Evolutionary conservation across 1,284 basidiomycete species (phyloP), one percentile per base, ranked within the genome.

Genomic region (Tausonia pullulans): DNA sequence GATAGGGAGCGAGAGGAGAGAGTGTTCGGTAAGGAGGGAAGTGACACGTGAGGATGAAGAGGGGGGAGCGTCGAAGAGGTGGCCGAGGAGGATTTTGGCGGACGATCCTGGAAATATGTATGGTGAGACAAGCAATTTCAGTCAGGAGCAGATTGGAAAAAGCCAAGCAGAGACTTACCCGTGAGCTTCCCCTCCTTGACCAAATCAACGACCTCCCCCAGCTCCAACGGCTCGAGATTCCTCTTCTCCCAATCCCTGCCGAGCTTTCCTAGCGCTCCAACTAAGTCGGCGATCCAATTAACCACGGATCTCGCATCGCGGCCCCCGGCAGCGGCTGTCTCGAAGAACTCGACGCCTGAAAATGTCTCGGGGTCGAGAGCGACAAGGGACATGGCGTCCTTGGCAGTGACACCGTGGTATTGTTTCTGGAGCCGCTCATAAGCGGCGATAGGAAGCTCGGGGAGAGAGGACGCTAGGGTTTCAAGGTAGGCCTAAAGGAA

Each of bases 331-430:
- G 55, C 55, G 55, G 16, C 55, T 4, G 50, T 13, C 52, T 65
- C 58, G 50, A 65, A 65, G 45, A 53, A 65, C 5, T n/a, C 16
- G 16, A 65, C 48, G 11, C 49, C 64, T 10, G 60, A 60, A 16
- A 58, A 45, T 1, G 14, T n/a, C 39, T 65, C 55, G 7, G 55
- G 43, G 13, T 60, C 64, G 43, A 65, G 60, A 3, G 48, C 50
- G 41, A 65, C 10, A 6, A 65, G 60, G 41, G 48, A 13, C 0
- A 27, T 39, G 13, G 55, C 48, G 45, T 56, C 55, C 40, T 57
- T 39, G 3, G 44, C n/a, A 8, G 60, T 57, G 9, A 65, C 50
- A 41, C 43, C 40, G 2, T 60, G 64, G 57, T 65, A 57, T n/a
- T 40, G 43, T 14, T 3, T n/a, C 16, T 14, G 45, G 1, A 65